These are phyloP conservation scores for Crithidia thermophila DNA, from an alignment of 208 protist species.

Conservation along the genomic window DNA sequence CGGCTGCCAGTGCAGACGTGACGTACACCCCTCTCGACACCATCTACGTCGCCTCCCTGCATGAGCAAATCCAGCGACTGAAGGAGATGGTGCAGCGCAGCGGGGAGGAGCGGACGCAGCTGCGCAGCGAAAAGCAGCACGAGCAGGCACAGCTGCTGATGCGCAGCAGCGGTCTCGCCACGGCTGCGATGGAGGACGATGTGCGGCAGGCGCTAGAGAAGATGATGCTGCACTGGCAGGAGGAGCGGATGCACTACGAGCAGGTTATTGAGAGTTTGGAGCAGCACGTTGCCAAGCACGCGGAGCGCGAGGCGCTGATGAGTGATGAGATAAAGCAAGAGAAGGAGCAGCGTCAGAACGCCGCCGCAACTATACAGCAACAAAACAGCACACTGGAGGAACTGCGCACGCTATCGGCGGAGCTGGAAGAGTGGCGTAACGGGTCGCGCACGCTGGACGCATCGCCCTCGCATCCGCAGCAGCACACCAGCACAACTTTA, in stretches of 20 bases:
- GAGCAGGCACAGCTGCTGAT: constrained; percentile 21
- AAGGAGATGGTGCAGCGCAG: constrained; percentile 37
- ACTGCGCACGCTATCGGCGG: too few species aligned
- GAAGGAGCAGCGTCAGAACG: constrained; percentile 6
- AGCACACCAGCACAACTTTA: neutral
- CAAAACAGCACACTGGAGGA: too few species aligned
- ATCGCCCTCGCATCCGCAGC: neutral
- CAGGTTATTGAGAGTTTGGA: constrained; percentile 28
- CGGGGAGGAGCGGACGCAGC: constrained; percentile 30
- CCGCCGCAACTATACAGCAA: neutral
- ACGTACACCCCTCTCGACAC: neutral
- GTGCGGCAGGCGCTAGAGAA: constrained; percentile 12
- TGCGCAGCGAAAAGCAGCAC: constrained; percentile 21
- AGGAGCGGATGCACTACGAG: constrained; percentile 31
- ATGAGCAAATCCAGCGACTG: constrained; percentile 38
- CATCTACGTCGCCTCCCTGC: constrained; percentile 36
- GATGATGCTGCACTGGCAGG: constrained; percentile 14
- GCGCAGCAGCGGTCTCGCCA: neutral
- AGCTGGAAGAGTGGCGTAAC: constrained; percentile 13
- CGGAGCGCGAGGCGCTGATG: constrained; percentile 29
- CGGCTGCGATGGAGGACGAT: neutral
- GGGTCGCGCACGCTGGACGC: neutral
- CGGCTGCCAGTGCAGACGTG: neutral
- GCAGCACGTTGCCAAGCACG: constrained; percentile 6
- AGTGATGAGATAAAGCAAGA: constrained; percentile 20